Evolutionary conservation across 1,139 yeast genomes (phyloP), one percentile per base, ranked within the genome.

Genomic region (Yamadazyma blattariae): DNA sequence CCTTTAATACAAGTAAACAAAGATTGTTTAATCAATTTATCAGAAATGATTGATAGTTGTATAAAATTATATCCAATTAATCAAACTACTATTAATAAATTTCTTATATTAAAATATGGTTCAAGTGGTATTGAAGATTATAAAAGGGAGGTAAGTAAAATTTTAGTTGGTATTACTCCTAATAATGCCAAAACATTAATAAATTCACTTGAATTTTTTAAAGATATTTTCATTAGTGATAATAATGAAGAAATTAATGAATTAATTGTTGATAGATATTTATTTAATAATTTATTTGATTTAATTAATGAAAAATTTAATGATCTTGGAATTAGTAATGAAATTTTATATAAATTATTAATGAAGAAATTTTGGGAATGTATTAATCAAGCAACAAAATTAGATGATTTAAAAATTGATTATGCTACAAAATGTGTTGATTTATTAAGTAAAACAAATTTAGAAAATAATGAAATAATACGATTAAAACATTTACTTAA

Each of bases 331-430:
- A 37, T 51, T 23, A 13, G n/a, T n/a, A 11, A 42, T 2, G 47
- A 48, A 14, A 37, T 35, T 2, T 47, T 54, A 10, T 56, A 48
- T 27, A 48, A 51, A 5, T 42, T 61, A 12, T 41, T 61, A 1
- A 28, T 49, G 15, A 56, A 65, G 27, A 66, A 72, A 46, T 75
- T 77, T 39, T 80, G 86, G 86, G 67, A 61, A 16, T 68, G 70
- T 29, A 73, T 74, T 46, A 68, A 73, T 39, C 56, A 56, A 19
- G 77, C 86, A 0, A 53, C 70, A 0, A 73, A 64, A 43, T 69
- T 82, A 15, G 71, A 76, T 38, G 72, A 67, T 8, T 57, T 59
- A 8, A 68, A 64, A 25, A 54, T 79, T 36, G 56, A 55, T 29
- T 61, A 67, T 25, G 73, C 79, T 0, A 59, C 59, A 21, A 60